Evolutionary conservation across 441 rosid genomes (phyloP), one percentile per base, ranked within the genome.

Genomic region (Mallotus repandus): DNA sequence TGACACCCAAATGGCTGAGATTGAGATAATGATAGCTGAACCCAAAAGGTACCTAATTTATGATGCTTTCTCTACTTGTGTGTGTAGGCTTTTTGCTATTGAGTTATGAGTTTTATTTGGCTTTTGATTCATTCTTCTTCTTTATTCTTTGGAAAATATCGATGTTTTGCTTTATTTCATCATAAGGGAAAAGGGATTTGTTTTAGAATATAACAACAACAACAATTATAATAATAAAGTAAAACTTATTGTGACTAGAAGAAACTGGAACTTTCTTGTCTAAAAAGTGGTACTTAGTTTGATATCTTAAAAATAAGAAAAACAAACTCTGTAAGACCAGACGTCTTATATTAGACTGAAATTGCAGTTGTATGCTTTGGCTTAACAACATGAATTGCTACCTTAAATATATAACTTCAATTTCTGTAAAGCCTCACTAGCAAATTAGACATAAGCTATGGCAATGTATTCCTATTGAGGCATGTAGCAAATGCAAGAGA

Each of bases 21-120:
- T 93, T 14, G 98, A 95, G 79, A 93, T 95, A 78, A 95, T 95
- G 99, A 91, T 95, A 63, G 96, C 97, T 70, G 97, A 95, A 69
- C 80, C 86, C 25, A 82, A 77, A 83, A 88, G 99, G 97, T 96
- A 84, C 21, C 35, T 71, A 19, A 60, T 35, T 70, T 77, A 67
- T 61, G 15, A 61, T 63, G 77, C 63, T 18, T 45, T 79, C 64
- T 41, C 32, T 46, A 21, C 59, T 13, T 22, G 0, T 56, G n/a
- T 19, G n/a, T 38, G 8, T 41, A 19, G 22, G 38, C 73, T 21
- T 68, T 68, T 68, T 69, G 35, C n/a, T 56, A 19, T 15, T 18
- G 7, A 38, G 72, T 35, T 57, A 12, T 19, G 3, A 38, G 22
- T 55, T 41, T 46, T n/a, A 52, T 52, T 25, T 9, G 19, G 14